phyloP scores from a whole-genome alignment of 2,329 filamentous ascomycete genomes.

The Celoporthe dispersa region DNA sequence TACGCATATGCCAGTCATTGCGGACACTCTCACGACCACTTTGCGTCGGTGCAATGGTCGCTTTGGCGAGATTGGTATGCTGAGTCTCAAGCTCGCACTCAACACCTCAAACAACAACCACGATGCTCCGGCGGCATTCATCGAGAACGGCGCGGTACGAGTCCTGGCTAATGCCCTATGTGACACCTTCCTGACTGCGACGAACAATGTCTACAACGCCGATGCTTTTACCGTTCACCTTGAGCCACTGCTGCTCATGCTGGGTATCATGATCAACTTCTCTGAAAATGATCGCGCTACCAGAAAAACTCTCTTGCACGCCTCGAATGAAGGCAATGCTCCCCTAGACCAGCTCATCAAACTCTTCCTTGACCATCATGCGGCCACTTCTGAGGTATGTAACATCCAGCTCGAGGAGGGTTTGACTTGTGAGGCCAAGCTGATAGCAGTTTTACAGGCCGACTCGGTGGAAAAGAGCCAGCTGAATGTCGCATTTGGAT shows the following conservation, averaged over 20 bases:
- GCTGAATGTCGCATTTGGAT: conserved; percentile 83
- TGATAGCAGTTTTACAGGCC: conserved; percentile 51
- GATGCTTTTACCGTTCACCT: conserved; percentile 57
- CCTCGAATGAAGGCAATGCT: conserved; percentile 41
- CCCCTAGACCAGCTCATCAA: conserved; percentile 63
- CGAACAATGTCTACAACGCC: conserved; percentile 52
- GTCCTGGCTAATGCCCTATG: conserved; percentile 56
- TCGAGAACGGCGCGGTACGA: conserved; percentile 59
- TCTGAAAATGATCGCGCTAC: conserved; percentile 75
- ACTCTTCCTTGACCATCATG: conserved; percentile 70
- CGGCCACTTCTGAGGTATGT: conserved; percentile 70
- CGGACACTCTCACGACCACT: conserved; percentile 49
- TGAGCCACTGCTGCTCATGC: conserved; percentile 74
- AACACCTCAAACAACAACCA: conserved; percentile 85
- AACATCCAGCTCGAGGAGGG: background rate
- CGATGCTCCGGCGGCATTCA: conserved; percentile 70
- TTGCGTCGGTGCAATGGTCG: conserved; percentile 41
- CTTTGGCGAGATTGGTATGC: conserved; percentile 47
- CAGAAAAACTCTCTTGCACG: conserved; percentile 52
- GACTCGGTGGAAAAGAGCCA: conserved; percentile 76
- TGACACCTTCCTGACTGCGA: conserved; percentile 52
- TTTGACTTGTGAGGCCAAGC: conserved; percentile 20
- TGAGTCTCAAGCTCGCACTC: conserved; percentile 73
- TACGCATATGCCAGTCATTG: conserved; percentile 56
- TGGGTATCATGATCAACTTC: conserved; percentile 87